phyloP scores from a whole-genome alignment of 2,329 filamentous ascomycete genomes.

The Ascochyta fabae region DNA sequence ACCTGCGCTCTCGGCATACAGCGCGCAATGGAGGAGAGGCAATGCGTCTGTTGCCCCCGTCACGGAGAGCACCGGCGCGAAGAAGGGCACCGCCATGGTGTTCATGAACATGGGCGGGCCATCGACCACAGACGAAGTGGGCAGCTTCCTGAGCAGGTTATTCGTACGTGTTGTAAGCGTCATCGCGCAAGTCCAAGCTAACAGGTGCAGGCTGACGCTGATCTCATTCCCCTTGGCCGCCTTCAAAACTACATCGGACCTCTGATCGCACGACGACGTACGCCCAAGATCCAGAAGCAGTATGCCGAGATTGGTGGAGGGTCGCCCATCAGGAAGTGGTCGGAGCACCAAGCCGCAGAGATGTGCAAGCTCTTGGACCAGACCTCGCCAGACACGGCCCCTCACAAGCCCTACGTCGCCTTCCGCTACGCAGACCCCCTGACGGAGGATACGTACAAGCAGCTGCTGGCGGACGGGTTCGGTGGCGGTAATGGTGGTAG shows the following conservation, averaged over 20 bases:
- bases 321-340: conserved; percentile 98
- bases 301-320: conserved; percentile 95
- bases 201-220: conserved; percentile 75
- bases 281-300: conserved; percentile 95
- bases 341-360: conserved; percentile 88
- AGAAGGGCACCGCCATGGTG: conserved; percentile 94
- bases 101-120: conserved; percentile 99
- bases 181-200: conserved; percentile 15
- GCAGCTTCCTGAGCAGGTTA: conserved; percentile 84
- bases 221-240: conserved; percentile 93
- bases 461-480: conserved; percentile 85
- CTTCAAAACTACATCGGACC: conserved; percentile 91
- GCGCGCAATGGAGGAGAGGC: conserved; percentile 47
- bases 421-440: conserved; percentile 94
- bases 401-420: conserved; percentile 96
- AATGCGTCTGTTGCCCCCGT: conserved; percentile 63
- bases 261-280: conserved; percentile 82
- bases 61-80: conserved; percentile 71
- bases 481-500: conserved; percentile 87
- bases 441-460: conserved; percentile 91
- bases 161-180: conserved; percentile 69
- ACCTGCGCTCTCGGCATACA: conserved; percentile 37
- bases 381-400: conserved; percentile 89
- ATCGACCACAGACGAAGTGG: conserved; percentile 84
- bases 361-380: conserved; percentile 98